Base-by-base conservation (phyloP, 2,329 filamentous ascomycete genomes). In the Hypoxylon rubiginosum region DNA sequence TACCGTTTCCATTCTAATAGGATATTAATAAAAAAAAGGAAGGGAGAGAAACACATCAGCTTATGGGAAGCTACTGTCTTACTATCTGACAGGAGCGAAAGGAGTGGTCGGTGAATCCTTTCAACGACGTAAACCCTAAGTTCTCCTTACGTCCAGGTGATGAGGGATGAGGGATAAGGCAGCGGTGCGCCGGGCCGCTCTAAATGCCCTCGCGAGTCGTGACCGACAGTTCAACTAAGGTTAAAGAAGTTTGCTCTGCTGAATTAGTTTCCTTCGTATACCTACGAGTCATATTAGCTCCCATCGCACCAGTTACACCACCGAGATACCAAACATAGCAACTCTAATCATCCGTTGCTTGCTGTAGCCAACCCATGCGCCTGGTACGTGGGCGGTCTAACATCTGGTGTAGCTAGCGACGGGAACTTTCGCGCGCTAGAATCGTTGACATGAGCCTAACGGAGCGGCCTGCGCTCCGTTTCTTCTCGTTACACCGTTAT, bases 341-440 rank as follows among this genome's bases (percentile, higher is more conserved):
- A 62, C 50, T 36, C 34, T 36, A 36, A 36, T 36, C 13, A 15
- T 36, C 15, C 13, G 4, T 36, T 64, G 28, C 49, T 46, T 57
- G 36, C 53, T 58, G 57, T 17, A 49, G 21, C 13, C 32, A 52
- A 62, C 62, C 58, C 62, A 48, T 19, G 43, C n/a, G 48, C 52
- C 53, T n/a, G 58, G 62, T 21, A 32, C 57, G 34, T 21, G 55
- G 65, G 45, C 55, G 39, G 58, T 46, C 49, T 58, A 64, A 64
- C 49, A 32, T 24, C 65, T 55, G 58, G 46, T 58, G 36, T 45
- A 61, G 52, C 50, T 57, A 52, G 58, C 41, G 60, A 62, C 17
- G 53, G 34, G 57, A 28, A 21, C 24, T 63, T 36, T 17, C 34
- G 43, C 2, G 58, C 30, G 58, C 54, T 36, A 58, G 28, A 39